These are phyloP conservation scores for Fallopia convolvulus DNA, from an alignment of 148 eudicot species.

Conservation along the genomic window DNA sequence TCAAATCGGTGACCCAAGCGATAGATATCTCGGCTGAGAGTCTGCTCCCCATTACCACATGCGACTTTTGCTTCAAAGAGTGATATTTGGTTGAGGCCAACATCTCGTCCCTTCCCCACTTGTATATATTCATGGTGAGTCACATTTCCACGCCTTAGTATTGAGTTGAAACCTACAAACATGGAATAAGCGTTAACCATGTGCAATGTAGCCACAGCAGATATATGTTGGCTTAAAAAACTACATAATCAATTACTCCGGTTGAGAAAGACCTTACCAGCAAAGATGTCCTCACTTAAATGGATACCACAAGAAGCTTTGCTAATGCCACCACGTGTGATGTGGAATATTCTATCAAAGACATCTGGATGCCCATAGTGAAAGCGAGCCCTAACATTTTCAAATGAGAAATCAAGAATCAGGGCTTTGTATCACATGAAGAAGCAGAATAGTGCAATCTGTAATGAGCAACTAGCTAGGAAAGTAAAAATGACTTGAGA, in stretches of 20 bases:
- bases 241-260: neutral
- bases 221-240: neutral
- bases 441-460: neutral
- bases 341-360: conserved; percentile 78
- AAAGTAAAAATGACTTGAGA: neutral
- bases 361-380: conserved; percentile 99
- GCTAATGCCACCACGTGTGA: conserved; percentile 75
- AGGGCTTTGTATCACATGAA: neutral
- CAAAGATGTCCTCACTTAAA: conserved; percentile 57
- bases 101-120: conserved; percentile 62
- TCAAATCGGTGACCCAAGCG: conserved; percentile 83
- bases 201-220: neutral
- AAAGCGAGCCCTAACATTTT: conserved; percentile 61
- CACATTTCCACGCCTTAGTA: conserved; percentile 43
- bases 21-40: conserved; percentile 72
- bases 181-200: neutral
- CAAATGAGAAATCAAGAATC: neutral
- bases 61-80: conserved; percentile 82
- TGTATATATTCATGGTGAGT: conserved; percentile 65
- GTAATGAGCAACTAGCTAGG: neutral
- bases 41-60: conserved; percentile 84
- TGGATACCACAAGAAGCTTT: conserved; percentile 51
- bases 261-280: conserved; percentile 22
- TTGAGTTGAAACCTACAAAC: conserved; percentile 42
- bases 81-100: conserved; percentile 76